These are phyloP conservation scores for Aspergillus puulaauensis DNA, from an alignment of 2,329 filamentous ascomycete genomes.

Conservation along the genomic window DNA sequence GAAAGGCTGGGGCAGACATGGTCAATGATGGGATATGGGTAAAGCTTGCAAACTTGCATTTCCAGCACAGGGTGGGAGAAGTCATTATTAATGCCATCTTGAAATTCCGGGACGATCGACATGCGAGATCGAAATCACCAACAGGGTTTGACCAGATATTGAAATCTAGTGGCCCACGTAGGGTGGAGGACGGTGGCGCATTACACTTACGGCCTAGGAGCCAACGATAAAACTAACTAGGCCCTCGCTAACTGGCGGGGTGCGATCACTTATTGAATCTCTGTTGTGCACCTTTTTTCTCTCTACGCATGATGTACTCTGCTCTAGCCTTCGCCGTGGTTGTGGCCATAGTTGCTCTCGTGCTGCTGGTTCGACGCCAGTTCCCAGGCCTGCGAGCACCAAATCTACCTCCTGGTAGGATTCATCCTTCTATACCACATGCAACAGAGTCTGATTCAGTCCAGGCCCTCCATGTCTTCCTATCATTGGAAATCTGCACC, in stretches of 20 bases:
- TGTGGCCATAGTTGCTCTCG: neutral
- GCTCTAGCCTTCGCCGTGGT: neutral
- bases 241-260: neutral
- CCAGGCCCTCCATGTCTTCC: conserved; percentile 43
- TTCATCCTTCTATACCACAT: too few relatives aligned
- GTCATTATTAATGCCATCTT: neutral
- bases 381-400: neutral
- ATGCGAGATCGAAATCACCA: neutral
- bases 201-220: neutral
- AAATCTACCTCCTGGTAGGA: neutral
- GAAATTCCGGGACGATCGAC: neutral
- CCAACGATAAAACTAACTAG: neutral
- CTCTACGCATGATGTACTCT: neutral
- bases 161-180: too few relatives aligned
- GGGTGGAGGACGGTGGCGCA: too few relatives aligned
- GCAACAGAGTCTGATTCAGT: too few relatives aligned
- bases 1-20: neutral
- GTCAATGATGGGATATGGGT: neutral
- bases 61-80: neutral
- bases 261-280: too few relatives aligned
- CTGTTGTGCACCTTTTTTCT: too few relatives aligned
- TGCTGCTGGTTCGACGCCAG: neutral
- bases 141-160: too few relatives aligned
- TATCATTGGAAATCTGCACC: conserved; percentile 44
- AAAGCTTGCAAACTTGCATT: neutral